Conservation (phyloP, 75 land plant species). For the Selaginella moellendorffii region DNA sequence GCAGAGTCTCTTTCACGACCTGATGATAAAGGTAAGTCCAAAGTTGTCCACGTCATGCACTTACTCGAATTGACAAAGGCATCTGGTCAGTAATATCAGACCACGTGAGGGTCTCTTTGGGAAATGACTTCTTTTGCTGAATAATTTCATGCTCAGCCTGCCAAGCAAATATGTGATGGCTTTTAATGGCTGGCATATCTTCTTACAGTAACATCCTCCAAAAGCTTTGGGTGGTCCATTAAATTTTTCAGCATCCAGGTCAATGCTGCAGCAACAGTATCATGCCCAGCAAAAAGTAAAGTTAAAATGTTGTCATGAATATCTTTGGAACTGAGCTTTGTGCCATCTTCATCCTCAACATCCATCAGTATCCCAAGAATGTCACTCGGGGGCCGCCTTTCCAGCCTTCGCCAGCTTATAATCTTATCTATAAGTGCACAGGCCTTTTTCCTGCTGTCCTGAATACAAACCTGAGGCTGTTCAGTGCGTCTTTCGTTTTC, state of each 20-base stretch:
- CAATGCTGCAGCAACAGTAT: slow-evolving; percentile 9
- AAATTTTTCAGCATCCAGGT: not conserved
- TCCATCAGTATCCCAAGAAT: slow-evolving; percentile 18
- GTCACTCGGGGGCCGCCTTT: not conserved
- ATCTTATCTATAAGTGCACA: slow-evolving; percentile 15
- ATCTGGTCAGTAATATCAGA: slow-evolving; percentile 13
- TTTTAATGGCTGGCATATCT: too few relatives aligned
- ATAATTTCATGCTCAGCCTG: slow-evolving; percentile 17
- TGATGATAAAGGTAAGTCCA: not conserved
- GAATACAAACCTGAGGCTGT: too few relatives aligned
- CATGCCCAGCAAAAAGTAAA: slow-evolving; percentile 21
- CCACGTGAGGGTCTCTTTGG: slow-evolving; percentile 11
- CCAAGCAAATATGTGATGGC: not conserved
- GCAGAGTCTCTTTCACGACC: slow-evolving; percentile 9
- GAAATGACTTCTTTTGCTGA: slow-evolving; percentile 5
- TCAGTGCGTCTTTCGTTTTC: too few relatives aligned
- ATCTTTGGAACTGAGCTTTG: slow-evolving; percentile 7
- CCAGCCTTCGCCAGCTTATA: slow-evolving; percentile 10
- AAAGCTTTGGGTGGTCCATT: not conserved
- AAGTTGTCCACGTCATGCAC: not conserved
- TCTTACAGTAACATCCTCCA: not conserved
- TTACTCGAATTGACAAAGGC: slow-evolving; percentile 11
- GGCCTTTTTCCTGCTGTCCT: slow-evolving; percentile 20
- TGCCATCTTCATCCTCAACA: slow-evolving; percentile 20
- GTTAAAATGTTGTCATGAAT: slow-evolving; percentile 21